Base-by-base conservation (phyloP, 345 rosid genomes). In the Eucalyptus rudis region DNA sequence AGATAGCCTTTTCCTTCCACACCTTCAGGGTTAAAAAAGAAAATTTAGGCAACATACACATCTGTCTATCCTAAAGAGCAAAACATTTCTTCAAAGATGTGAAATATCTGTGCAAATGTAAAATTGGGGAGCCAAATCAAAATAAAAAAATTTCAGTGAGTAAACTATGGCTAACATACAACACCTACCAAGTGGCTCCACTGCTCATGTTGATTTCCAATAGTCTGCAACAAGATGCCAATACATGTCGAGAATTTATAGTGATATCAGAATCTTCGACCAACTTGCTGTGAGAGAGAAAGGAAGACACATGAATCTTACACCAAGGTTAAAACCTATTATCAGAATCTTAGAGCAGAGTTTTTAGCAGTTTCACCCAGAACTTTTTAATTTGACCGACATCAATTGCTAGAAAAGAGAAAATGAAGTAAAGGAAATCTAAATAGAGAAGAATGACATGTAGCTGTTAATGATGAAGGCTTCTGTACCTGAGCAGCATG, bases 1-100 rank as follows among this genome's bases (percentile, higher is more conserved):
- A 96, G 90, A 95, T 88, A 54, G 99, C 95, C 93, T 96, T 96
- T 91, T 97, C 99, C 93, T 93, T 95, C 96, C 95, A 95, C 90
- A 94, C 98, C 99, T 96, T 92, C 91, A 92, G 12, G 24, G 89
- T 76, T 84, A 51, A 49, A 88, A 66, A 79, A 51, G 49, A 71
- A 27, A 52, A 29, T 33, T 47, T 44, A 62, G 27, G 33, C 66
- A 49, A 49, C 13, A 6, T 66, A 64, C 50, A 9, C 58, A 29
- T 47, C 71, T 64, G 19, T 64, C 36, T 4, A 64, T 29, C 71
- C 71, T 29, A 14, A 64, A 64, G 71, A 64, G 27, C 36, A 64
- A n/a, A 64, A 64, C 71, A 29, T 64, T 29, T 13, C 71, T 64
- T 64, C 71, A 33, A 50, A 29, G 58, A 45, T 76, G 49, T 31